Evolutionary conservation across 129 eudicot genomes (phyloP).

Genomic region (Kitagawia praeruptora): DNA sequence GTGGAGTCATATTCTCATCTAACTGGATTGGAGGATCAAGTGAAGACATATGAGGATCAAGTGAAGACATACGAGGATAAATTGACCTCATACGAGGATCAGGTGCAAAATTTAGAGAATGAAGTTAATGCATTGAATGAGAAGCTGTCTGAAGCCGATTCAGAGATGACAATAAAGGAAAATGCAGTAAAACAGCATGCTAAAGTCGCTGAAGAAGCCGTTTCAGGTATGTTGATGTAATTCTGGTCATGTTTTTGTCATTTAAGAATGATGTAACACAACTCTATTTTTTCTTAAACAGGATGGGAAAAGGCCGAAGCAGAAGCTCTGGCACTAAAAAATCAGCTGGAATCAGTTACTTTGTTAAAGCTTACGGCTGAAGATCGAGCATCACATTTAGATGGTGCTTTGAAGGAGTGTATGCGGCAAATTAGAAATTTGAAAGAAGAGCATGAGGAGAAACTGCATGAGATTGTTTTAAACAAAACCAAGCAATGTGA

Average conservation of each 20-base stretch:
- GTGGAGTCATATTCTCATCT: conserved; percentile 78
- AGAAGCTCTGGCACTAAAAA: conserved; percentile 78
- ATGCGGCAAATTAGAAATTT: conserved; percentile 87
- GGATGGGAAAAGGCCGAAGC: conserved; percentile 99
- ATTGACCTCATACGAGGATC: conserved; percentile 43
- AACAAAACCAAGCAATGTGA: conserved; percentile 64
- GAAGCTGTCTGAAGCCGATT: conserved; percentile 60
- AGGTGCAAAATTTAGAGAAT: conserved; percentile 62
- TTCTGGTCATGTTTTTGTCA: not conserved
- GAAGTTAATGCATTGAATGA: conserved; percentile 71
- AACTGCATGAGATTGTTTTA: conserved; percentile 47
- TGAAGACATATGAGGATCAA: conserved; percentile 63
- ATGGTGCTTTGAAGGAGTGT: conserved; percentile 96
- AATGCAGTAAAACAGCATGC: conserved; percentile 85
- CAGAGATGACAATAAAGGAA: conserved; percentile 79
- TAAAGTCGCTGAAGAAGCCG: conserved; percentile 98
- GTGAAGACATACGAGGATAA: conserved; percentile 52
- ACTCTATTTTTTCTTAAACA: conserved; percentile 14
- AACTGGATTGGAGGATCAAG: conserved; percentile 86
- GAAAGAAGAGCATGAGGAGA: conserved; percentile 88
- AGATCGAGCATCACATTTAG: conserved; percentile 88
- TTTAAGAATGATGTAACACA: not conserved
- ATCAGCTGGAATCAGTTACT: conserved; percentile 80
- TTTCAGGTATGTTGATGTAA: conserved; percentile 53
- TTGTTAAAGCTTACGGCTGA: conserved; percentile 87